These are phyloP conservation scores for Saksenaea oblongispora DNA, from an alignment of 371 early-diverging fungal species.

Conservation along the genomic window DNA sequence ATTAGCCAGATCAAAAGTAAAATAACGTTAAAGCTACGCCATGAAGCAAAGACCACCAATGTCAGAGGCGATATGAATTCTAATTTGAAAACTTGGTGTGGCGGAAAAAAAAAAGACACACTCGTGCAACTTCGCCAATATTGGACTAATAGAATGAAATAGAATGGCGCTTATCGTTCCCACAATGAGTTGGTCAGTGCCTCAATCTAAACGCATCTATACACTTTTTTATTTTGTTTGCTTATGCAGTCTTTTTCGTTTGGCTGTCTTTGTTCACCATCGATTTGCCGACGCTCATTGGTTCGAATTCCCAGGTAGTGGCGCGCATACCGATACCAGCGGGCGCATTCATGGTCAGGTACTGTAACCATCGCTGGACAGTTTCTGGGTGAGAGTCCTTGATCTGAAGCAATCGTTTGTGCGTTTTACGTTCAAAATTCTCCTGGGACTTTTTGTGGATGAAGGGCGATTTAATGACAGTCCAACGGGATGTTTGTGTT, in stretches of 20 bases:
- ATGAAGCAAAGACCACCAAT: too few species aligned
- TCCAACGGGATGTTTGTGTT: conserved; percentile 84
- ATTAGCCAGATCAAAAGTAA: too few species aligned
- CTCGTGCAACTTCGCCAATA: too few species aligned
- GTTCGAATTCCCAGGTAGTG: conserved; percentile 69
- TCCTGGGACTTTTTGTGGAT: conserved; percentile 96
- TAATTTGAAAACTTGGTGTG: too few species aligned
- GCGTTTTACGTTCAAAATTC: conserved; percentile 91
- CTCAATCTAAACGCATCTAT: neutral
- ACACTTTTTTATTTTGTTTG: neutral
- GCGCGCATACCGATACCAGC: conserved; percentile 80
- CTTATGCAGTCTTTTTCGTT: neutral
- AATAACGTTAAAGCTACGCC: too few species aligned
- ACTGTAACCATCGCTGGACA: conserved; percentile 76
- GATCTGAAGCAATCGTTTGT: conserved; percentile 82
- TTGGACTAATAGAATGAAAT: too few species aligned
- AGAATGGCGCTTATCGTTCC: too few species aligned
- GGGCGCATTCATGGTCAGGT: conserved; percentile 73
- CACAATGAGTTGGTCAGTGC: neutral
- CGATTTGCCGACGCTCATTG: conserved; percentile 32
- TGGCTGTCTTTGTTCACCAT: conserved; percentile 12
- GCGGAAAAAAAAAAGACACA: too few species aligned
- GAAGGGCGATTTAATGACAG: conserved; percentile 92
- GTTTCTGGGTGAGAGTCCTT: conserved; percentile 80
- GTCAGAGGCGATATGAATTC: too few species aligned